phyloP scores from a whole-genome alignment of 805 yeast species.

The Saturnispora dispora region DNA sequence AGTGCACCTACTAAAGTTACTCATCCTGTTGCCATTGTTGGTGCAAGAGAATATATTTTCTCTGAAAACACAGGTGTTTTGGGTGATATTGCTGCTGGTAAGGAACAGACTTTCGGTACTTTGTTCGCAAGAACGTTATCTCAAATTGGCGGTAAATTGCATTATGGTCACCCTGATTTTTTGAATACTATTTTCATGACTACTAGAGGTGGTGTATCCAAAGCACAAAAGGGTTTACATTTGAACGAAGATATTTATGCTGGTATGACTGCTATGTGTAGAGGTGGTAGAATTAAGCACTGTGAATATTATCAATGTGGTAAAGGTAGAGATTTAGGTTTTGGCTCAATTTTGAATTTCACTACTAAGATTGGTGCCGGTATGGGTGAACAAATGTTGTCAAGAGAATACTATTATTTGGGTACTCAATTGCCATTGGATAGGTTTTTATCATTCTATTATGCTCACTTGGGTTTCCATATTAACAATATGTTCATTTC shows the following conservation, averaged over 20 bases:
- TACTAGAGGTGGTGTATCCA: constrained; percentile 82
- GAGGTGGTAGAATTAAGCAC: constrained; percentile 85
- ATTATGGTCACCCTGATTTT: constrained; percentile 87
- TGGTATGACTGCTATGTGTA: constrained; percentile 72
- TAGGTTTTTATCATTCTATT: constrained; percentile 73
- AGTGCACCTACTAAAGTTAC: constrained; percentile 39
- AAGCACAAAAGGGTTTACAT: constrained; percentile 80
- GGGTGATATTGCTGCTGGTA: constrained; percentile 88
- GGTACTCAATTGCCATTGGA: constrained; percentile 77
- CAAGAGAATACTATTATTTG: constrained; percentile 73
- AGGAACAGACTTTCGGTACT: constrained; percentile 84
- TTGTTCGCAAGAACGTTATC: constrained; percentile 75
- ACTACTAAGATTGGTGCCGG: constrained; percentile 88
- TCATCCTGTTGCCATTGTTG: constrained; percentile 76
- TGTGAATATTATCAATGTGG: constrained; percentile 87
- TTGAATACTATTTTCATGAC: constrained; percentile 67
- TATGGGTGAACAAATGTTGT: constrained; percentile 85
- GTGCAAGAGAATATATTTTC: constrained; percentile 82
- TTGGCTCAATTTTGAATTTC: constrained; percentile 77
- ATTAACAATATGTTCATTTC: constrained; percentile 72
- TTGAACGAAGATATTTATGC: constrained; percentile 84
- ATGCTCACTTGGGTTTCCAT: constrained; percentile 85
- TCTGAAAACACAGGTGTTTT: constrained; percentile 78
- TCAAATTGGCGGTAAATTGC: constrained; percentile 78
- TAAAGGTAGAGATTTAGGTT: constrained; percentile 84